Evolutionary conservation across 2,329 filamentous ascomycete species (phyloP).

Genomic region (Periglandula ipomoeae): DNA sequence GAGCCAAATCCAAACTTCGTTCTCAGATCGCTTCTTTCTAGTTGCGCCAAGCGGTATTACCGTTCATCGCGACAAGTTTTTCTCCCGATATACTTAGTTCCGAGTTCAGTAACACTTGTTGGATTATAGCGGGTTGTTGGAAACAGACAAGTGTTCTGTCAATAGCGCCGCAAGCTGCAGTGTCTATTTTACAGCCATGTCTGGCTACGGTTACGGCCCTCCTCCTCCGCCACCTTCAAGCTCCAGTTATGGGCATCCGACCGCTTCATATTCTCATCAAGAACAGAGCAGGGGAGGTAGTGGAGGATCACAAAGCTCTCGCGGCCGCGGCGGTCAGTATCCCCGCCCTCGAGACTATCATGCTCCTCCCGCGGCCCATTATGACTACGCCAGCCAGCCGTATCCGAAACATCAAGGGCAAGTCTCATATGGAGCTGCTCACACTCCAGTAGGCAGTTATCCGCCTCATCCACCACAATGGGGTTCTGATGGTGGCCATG

Average conservation of each 20-base stretch:
- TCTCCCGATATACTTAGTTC: neutral
- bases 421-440: slow-evolving; percentile 22
- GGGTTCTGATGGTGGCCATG: slow-evolving; percentile 26
- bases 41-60: neutral
- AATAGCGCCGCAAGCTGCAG: slow-evolving; percentile 7
- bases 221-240: slow-evolving; percentile 32
- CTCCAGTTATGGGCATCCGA: slow-evolving; percentile 30
- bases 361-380: slow-evolving; percentile 26
- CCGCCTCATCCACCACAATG: slow-evolving; percentile 31
- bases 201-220: slow-evolving; percentile 41
- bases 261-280: slow-evolving; percentile 28
- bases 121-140: neutral
- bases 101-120: neutral
- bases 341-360: slow-evolving; percentile 32
- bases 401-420: slow-evolving; percentile 24
- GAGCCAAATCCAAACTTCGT: neutral
- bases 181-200: slow-evolving; percentile 24
- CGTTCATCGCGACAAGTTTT: neutral
- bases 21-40: neutral
- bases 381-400: slow-evolving; percentile 33
- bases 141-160: slow-evolving; percentile 14
- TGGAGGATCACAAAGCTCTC: slow-evolving; percentile 26
- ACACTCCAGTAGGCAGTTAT: slow-evolving; percentile 28
- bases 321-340: slow-evolving; percentile 32
- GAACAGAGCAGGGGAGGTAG: slow-evolving; percentile 28